phyloP scores from a whole-genome alignment of 371 early-diverging fungal genomes.

The Basidiobolus meristosporus region DNA sequence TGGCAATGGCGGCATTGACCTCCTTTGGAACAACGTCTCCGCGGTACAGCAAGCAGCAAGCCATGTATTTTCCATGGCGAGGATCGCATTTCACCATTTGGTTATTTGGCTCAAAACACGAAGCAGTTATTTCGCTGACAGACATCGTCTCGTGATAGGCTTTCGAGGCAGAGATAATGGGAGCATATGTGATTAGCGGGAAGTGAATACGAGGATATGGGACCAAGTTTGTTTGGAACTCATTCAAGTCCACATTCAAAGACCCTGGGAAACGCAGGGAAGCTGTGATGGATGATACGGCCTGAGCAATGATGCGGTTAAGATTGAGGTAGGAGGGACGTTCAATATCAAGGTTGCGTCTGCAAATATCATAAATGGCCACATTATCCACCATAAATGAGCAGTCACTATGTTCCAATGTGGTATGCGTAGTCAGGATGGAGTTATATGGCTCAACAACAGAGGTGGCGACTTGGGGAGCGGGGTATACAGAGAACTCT shows the following conservation, averaged over 20 bases:
- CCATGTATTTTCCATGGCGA: constrained; percentile 89
- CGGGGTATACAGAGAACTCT: constrained; percentile 98
- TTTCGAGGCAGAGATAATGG: constrained; percentile 79
- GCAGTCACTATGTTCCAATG: constrained; percentile 96
- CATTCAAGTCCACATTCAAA: constrained; percentile 90
- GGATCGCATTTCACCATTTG: constrained; percentile 95
- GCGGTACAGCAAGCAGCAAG: constrained; percentile 85
- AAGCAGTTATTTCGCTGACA: constrained; percentile 75
- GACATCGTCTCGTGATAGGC: constrained; percentile 81
- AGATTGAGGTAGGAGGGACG: constrained; percentile 96
- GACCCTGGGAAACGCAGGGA: constrained; percentile 96
- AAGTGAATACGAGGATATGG: constrained; percentile 96
- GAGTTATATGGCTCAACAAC: constrained; percentile 99
- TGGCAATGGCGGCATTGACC: constrained; percentile 71
- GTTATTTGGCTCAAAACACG: constrained; percentile 87
- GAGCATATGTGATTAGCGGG: constrained; percentile 89
- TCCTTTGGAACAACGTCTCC: constrained; percentile 81
- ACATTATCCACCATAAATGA: constrained; percentile 99
- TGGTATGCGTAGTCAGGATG: constrained; percentile 96
- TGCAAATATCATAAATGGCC: constrained; percentile 98
- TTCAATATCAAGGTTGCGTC: constrained; percentile 93
- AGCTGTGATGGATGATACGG: constrained; percentile 98
- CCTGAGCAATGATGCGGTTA: constrained; percentile 98
- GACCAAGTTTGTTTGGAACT: constrained; percentile 96
- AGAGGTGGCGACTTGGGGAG: constrained; percentile 94